Evolutionary conservation across 2,329 filamentous ascomycete species (phyloP), one percentile per base, ranked within the genome.

Genomic region (Talaromyces sp.): DNA sequence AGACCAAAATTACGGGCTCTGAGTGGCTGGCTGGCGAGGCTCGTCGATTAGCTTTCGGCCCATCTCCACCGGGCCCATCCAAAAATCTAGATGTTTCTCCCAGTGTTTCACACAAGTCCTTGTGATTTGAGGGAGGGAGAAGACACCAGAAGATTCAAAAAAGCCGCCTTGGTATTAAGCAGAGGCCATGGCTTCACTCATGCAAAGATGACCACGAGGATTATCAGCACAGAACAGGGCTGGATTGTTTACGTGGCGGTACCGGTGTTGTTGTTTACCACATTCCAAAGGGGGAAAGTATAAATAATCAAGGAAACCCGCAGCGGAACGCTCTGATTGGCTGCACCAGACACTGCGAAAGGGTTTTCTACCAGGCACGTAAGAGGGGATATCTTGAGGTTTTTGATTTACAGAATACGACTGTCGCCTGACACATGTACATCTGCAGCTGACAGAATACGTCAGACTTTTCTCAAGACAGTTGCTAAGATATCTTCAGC

Each of bases 21-120:
- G n/a, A 40, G 43, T 34, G 29, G 49, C 45, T 51, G 25, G 45
- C 15, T 25, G 60, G 38, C 49, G 61, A 63, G 61, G 47, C 51
- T 63, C 53, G 40, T 64, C 62, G 62, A 64, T 64, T 64, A 64
- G 62, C 53, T 64, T 59, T 59, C 62, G 36, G 62, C 19, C 53
- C 62, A 59, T 58, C 62, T 59, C 62, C 62, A 64, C 56, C 31
- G 7, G 62, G 29, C 43, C 62, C 54, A 40, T 29, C 25, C 25
- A 53, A 27, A 31, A 63, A 29, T 47, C 61, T 63, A 63, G 61
- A 63, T 47, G 61, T 45, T 59, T 59, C 36, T 45, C 1, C 6
- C 56, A 7, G 15, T 59, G 38, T 59, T 59, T 45, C 56, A 59
- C 36, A 36, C 7, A 56, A 15, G 11, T 56, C n/a, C 10, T 10